These are phyloP conservation scores for Venturia effusa DNA, from an alignment of 2,329 filamentous ascomycete species.

Conservation along the genomic window DNA sequence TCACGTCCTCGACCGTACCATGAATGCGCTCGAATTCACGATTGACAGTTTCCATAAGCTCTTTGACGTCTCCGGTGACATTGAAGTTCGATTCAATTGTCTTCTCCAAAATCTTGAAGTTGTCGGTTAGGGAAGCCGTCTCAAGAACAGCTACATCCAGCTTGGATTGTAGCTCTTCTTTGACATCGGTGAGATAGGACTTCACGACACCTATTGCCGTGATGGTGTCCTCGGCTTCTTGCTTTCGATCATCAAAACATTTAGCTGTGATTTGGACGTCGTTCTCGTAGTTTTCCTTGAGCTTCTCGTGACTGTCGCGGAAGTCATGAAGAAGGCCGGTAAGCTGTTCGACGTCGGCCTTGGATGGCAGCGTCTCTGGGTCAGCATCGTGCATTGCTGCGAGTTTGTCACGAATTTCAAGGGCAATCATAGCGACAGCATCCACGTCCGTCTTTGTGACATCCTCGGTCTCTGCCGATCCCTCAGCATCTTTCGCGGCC, in stretches of 20 bases:
- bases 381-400: slow-evolving; percentile 64
- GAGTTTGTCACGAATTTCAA: slow-evolving; percentile 73
- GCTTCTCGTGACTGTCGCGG: slow-evolving; percentile 49
- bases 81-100: slow-evolving; percentile 42
- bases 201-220: slow-evolving; percentile 74
- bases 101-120: slow-evolving; percentile 60
- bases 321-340: slow-evolving; percentile 39
- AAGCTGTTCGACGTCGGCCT: slow-evolving; percentile 63
- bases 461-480: slow-evolving; percentile 36
- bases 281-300: slow-evolving; percentile 62
- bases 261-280: slow-evolving; percentile 66
- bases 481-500: slow-evolving; percentile 33
- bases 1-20: slow-evolving; percentile 65
- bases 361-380: slow-evolving; percentile 59
- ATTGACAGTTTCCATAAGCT: slow-evolving; percentile 62
- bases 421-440: slow-evolving; percentile 64
- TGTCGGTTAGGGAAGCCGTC: slow-evolving; percentile 45
- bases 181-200: slow-evolving; percentile 64
- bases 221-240: slow-evolving; percentile 68
- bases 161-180: slow-evolving; percentile 63
- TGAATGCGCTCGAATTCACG: slow-evolving; percentile 81
- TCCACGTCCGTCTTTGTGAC: slow-evolving; percentile 76
- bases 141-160: slow-evolving; percentile 65
- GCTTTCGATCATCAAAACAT: slow-evolving; percentile 72
- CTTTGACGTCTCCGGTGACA: slow-evolving; percentile 40